These are phyloP conservation scores for Crataegus laevigata DNA, from an alignment of 306 rosid species.

Conservation along the genomic window DNA sequence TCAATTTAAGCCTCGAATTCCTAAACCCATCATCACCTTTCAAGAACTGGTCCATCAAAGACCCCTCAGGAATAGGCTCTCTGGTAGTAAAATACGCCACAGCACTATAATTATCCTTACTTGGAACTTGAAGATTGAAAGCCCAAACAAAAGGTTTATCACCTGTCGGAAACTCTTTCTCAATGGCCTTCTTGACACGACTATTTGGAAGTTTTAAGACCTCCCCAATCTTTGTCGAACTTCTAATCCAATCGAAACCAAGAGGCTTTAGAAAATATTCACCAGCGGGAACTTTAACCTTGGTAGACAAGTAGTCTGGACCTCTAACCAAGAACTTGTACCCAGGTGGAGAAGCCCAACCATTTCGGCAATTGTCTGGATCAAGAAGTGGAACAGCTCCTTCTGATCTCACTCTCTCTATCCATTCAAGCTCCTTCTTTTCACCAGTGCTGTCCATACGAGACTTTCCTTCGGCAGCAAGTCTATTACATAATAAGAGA, in stretches of 20 bases:
- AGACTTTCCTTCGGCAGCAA: constrained; percentile 1
- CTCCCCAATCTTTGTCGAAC: constrained; percentile 63
- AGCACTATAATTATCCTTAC: constrained; percentile 64
- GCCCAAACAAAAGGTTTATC: constrained; percentile 85
- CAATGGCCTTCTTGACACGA: constrained; percentile 53
- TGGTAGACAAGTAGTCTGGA: constrained; percentile 70
- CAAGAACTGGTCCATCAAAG: constrained; percentile 64
- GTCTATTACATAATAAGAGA: neutral
- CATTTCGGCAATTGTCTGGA: constrained; percentile 47
- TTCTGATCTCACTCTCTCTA: constrained; percentile 53
- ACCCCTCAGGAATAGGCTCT: constrained; percentile 50
- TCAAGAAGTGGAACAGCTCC: constrained; percentile 64
- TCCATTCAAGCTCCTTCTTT: constrained; percentile 47
- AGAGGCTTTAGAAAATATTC: constrained; percentile 71
- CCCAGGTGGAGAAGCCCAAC: constrained; percentile 83
- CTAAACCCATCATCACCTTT: constrained; percentile 62
- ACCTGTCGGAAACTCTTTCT: constrained; percentile 46
- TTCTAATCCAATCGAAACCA: constrained; percentile 89
- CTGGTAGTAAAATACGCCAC: constrained; percentile 56
- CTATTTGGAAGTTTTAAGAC: constrained; percentile 50
- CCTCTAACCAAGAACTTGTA: constrained; percentile 80
- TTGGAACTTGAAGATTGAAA: constrained; percentile 76
- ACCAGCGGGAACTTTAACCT: constrained; percentile 64
- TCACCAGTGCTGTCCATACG: constrained; percentile 44
- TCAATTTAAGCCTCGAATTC: constrained; percentile 85